Base-by-base conservation (phyloP, 2,329 filamentous ascomycete genomes). In the Lasiodiplodia hormozganensis region DNA sequence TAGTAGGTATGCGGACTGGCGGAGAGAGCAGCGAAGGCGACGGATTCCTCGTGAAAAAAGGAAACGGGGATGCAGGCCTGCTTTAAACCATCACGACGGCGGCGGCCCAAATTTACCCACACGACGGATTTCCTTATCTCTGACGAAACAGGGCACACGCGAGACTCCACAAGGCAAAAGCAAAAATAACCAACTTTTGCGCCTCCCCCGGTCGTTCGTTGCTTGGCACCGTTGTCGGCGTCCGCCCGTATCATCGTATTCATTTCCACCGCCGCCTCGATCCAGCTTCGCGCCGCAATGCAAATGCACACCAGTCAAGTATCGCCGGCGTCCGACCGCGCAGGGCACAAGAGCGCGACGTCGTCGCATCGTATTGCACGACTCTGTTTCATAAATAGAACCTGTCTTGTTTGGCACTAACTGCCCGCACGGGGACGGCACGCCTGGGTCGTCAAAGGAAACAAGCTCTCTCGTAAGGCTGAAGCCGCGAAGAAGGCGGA, bases 181-280 rank as follows among this genome's bases (percentile, higher is more conserved):
- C 51, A 31, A 53, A 25, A 53, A 31, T 28, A 16, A 12, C 23
- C 23, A 31, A 12, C 23, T 51, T 34, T 25, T 18, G 25, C 43
- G 28, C 58, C 18, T 18, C 40, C 58, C 40, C 40, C 11, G 40
- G n/a, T n/a, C 40, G 43, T 31, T 28, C 23, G 10, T 52, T 43
- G 60, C 47, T 64, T 64, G 60, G 47, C 57, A 16, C 25, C 40
- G 16, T 28, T 62, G 16, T 25, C 31, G 60, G 8, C 36, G 47
- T 23, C 31, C 31, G 58, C 18, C 60, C n/a, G 43, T 64, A 64
- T 53, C 43, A 38, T 64, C 60, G 60, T 64, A 28, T 64, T 64
- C 60, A 64, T 64, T 64, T 64, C 60, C 58, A 38, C 60, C 10
- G 40, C 25, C 43, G 21, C 58, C 57, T 23, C 23, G 34, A 18